Evolutionary conservation across 192 early-diverging fungal species (phyloP), one percentile per base, ranked within the genome.

Genomic region (Backusella circina): DNA sequence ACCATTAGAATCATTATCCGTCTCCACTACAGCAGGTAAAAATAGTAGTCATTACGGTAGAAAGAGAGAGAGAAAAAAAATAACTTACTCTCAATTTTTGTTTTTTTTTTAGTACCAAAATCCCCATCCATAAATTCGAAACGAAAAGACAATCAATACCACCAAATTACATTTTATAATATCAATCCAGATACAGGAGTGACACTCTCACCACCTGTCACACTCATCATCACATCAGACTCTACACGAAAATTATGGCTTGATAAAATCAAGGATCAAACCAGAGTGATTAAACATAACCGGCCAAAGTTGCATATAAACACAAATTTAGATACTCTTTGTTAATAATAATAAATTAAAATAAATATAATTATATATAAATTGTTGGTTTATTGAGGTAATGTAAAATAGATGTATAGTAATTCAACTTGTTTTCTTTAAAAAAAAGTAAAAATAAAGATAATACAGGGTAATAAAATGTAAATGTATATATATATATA

Each of bases 231-330:
- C 18, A 28, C 37, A 23, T 44, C n/a, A 44, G 69, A 70, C 10
- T 41, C 69, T 31, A 70, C 69, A 30, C 33, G 69, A 31, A 70
- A 70, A 23, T 32, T 70, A 70, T 70, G 69, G 69, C 26, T 70
- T 26, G 69, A 32, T 47, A 70, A 70, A 70, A 70, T 70, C 28
- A 47, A 41, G 12, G 69, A 68, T 37, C 54, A 61, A 28, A 61
- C 67, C 7, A 12, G 54, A 28, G 26, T 23, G 3, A 10, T 10
- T 61, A 61, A 61, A 61, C 21, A 28, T 61, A 61, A 61, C 26
- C 54, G 23, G 0, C 54, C 54, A 2, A 23, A 26, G 21, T 28
- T 61, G 28, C 23, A 61, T 0, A 61, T 61, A 12, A 61, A 61
- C 23, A 61, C 54, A 23, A 26, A 28, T 61, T 13, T 61, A 28